phyloP scores from a whole-genome alignment of 805 yeast genomes.

The Groenewaldozyma salmanticensis region DNA sequence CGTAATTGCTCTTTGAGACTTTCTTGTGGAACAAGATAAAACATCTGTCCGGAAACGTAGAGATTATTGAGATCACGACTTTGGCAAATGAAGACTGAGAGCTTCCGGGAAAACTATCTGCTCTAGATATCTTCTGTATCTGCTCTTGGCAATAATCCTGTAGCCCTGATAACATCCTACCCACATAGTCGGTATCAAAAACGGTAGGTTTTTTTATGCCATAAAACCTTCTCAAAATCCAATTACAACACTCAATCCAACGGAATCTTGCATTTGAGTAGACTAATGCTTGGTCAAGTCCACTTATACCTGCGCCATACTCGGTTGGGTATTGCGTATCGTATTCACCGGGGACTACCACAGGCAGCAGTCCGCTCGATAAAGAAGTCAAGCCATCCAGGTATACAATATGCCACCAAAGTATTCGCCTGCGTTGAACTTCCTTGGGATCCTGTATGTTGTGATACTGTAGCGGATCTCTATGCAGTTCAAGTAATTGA shows the following conservation, averaged over 20 bases:
- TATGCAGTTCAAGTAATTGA: constrained; percentile 9
- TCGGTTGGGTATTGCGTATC: constrained; percentile 7
- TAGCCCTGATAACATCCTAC: not conserved
- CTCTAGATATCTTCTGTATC: not conserved
- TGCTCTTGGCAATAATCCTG: constrained; percentile 2
- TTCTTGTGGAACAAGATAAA: constrained; percentile 5
- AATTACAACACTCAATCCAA: constrained; percentile 4
- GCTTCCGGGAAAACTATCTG: too few species aligned
- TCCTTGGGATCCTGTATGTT: not conserved
- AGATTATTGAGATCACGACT: constrained; percentile 5
- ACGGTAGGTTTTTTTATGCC: constrained; percentile 2
- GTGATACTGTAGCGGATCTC: constrained; percentile 1
- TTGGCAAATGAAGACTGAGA: not conserved
- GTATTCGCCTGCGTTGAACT: constrained; percentile 5
- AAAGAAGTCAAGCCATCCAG: constrained; percentile 6
- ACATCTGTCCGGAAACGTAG: constrained; percentile 4
- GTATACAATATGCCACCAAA: constrained; percentile 11
- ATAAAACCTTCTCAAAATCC: constrained; percentile 5
- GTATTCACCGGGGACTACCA: constrained; percentile 3
- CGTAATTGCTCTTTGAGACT: not conserved
- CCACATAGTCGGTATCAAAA: not conserved
- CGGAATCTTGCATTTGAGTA: constrained; percentile 6
- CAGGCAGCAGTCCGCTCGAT: constrained; percentile 7
- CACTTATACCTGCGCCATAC: not conserved
- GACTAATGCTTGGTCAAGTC: constrained; percentile 3